These are phyloP conservation scores for Heterococcus sp. DNA, from an alignment of 108 stramenopile genomes.

Conservation along the genomic window DNA sequence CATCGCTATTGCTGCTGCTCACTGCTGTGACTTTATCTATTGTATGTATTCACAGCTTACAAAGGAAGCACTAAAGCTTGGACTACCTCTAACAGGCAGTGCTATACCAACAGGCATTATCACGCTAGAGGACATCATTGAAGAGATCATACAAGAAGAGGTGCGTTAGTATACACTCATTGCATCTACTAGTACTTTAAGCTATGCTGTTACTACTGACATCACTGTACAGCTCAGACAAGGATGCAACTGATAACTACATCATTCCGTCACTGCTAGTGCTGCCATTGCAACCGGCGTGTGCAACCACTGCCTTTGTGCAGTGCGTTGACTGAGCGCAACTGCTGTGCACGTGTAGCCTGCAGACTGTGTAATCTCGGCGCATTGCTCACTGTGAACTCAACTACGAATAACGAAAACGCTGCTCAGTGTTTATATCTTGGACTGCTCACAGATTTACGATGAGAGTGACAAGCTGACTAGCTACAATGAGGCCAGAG, in stretches of 20 bases:
- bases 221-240: neutral
- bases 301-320: neutral
- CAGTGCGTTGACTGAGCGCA: neutral
- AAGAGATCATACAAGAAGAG: conserved; percentile 48
- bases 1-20: too few species aligned
- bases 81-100: conserved; percentile 23
- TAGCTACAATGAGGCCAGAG: conserved; percentile 23
- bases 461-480: conserved; percentile 35
- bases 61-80: conserved; percentile 19
- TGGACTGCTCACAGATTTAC: conserved; percentile 37
- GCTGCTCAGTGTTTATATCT: too few species aligned
- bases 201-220: neutral
- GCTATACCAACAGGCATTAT: conserved; percentile 43
- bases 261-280: neutral
- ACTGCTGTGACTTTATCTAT: too few species aligned
- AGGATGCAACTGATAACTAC: neutral
- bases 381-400: too few species aligned
- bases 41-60: too few species aligned
- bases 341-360: too few species aligned
- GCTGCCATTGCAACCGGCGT: neutral
- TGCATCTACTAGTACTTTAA: neutral
- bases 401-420: too few species aligned
- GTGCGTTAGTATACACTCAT: neutral
- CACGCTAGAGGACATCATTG: conserved; percentile 47
- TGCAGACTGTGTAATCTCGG: too few species aligned